Base-by-base conservation (phyloP, 805 yeast species). In the Saccharomycopsis fodiens region DNA sequence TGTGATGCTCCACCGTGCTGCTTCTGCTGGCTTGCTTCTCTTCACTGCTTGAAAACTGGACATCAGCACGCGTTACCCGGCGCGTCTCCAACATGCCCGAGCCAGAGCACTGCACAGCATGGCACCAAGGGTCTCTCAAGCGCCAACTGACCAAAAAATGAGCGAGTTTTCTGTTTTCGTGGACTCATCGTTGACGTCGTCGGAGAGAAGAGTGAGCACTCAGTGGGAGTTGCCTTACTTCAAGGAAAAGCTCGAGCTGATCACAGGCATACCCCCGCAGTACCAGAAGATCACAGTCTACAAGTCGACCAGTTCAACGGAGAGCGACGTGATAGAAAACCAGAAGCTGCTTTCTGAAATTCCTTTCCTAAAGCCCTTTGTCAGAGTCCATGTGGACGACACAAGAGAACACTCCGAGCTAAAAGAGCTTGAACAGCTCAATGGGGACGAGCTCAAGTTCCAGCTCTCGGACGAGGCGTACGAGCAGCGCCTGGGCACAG, bases 201-300 rank as follows among this genome's bases (percentile, higher is more conserved):
- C 93, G 2, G 89, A 83, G 57, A 64, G 89, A 44, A 63, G 84
- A 35, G 62, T 86, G 23, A 74, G 82, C 0, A 73, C 77, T 0
- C 69, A 67, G 32, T 84, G 91, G 89, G 60, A 75, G 0, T 45
- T 84, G 13, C 61, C 60, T 4, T 64, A 74, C 50, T 68, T 85
- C 42, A 73, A 76, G 52, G 52, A 61, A 34, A 70, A 74, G 46
- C 60, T 86, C 8, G 93, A 84, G 55, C 69, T 67, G 30, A 75
- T 85, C 50, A 84, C 95, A 0, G 96, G 96, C 2, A 74, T 86
- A 22, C 76, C 79, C 3, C 81, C 85, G 2, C 50, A 56, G 12
- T 64, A 59, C 48, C 95, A 82, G 57, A 63, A 63, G 13, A 57
- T 80, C 13, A 68, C 68, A 45, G 60, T 75, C 31, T 78, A 74